A percentile compares a stretch with the other conserved stretches of the same genome.
Evolutionary conservation across 768 basidiomycete genomes (phyloP).

Genomic region (Tulasnella sp.): DNA sequence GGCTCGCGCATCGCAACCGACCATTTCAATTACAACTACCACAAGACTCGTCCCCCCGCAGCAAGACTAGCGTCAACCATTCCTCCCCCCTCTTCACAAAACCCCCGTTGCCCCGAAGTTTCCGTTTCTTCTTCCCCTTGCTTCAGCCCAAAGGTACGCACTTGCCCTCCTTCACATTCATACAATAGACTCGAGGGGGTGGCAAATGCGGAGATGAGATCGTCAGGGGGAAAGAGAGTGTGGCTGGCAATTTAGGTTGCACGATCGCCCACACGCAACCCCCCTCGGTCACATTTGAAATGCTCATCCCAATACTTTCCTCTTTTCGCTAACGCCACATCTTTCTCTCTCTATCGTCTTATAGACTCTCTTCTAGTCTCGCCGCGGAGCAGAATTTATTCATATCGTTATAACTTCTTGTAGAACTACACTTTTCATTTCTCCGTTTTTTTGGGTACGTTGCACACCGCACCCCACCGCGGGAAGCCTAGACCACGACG

Average conservation of each 20-base stretch:
- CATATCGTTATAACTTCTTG: conserved; percentile 10
- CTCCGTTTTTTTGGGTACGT: neutral
- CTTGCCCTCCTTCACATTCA: neutral
- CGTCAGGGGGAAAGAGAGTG: neutral
- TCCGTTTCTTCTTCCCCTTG: neutral
- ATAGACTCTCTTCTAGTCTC: too few relatives aligned
- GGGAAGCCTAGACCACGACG: too few relatives aligned
- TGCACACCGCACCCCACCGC: too few relatives aligned
- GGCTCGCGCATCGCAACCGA: neutral
- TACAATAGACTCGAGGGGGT: too few relatives aligned
- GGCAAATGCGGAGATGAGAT: neutral
- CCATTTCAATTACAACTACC: neutral
- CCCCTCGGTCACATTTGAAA: conserved; percentile 10
- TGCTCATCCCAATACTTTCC: neutral
- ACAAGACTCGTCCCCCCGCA: neutral
- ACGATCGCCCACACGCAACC: neutral
- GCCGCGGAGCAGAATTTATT: too few relatives aligned
- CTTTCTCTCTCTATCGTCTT: neutral
- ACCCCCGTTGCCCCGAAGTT: neutral
- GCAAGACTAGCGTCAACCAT: neutral
- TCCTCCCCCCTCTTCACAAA: neutral
- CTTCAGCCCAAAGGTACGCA: neutral
- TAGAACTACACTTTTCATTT: neutral
- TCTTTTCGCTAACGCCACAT: conserved; percentile 1
- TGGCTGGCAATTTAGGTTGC: neutral